Percentiles rank a stretch among this genome's conserved stretches.
phyloP scores from a whole-genome alignment of 2,329 filamentous ascomycete species.

The Beauveria varroae region DNA sequence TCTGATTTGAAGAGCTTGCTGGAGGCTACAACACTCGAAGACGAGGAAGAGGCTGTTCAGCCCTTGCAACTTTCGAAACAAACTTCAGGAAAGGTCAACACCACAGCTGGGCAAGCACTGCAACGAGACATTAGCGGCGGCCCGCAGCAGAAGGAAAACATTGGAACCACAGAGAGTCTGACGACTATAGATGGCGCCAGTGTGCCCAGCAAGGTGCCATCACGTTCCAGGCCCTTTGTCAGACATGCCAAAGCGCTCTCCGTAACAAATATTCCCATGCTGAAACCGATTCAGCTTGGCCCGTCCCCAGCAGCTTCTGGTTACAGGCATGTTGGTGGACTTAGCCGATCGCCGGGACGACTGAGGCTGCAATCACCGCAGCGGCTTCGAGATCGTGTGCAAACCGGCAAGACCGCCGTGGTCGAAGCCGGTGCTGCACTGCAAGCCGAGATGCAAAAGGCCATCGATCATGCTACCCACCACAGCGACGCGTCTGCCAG shows the following conservation, averaged over 20 bases:
- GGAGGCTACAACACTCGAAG: slow-evolving; percentile 46
- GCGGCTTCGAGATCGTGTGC: slow-evolving; percentile 76
- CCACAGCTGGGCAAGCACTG: slow-evolving; percentile 45
- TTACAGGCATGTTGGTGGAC: slow-evolving; percentile 14
- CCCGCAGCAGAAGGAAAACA: slow-evolving; percentile 44
- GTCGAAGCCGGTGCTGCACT: slow-evolving; percentile 50
- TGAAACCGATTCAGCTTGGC: slow-evolving; percentile 32
- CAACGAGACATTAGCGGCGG: slow-evolving; percentile 18
- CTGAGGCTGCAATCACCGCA: slow-evolving; percentile 64
- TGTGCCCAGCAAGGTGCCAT: slow-evolving; percentile 16
- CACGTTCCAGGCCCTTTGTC: slow-evolving; percentile 4
- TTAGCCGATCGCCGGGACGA: slow-evolving; percentile 32
- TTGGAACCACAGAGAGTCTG: slow-evolving; percentile 15
- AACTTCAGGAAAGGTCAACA: slow-evolving; percentile 51
- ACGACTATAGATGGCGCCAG: not conserved
- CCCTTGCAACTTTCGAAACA: slow-evolving; percentile 46
- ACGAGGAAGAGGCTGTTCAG: slow-evolving; percentile 31
- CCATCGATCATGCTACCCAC: not conserved
- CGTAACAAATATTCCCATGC: slow-evolving; percentile 46
- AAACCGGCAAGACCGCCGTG: slow-evolving; percentile 70
- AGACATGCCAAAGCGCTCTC: slow-evolving; percentile 44
- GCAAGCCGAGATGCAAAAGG: not conserved
- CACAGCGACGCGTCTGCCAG: slow-evolving; percentile 30
- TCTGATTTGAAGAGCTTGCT: slow-evolving; percentile 74
- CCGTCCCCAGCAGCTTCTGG: slow-evolving; percentile 19